These are phyloP conservation scores for Annulohypoxylon stygium DNA, from an alignment of 495 filamentous ascomycete genomes.

Conservation along the genomic window DNA sequence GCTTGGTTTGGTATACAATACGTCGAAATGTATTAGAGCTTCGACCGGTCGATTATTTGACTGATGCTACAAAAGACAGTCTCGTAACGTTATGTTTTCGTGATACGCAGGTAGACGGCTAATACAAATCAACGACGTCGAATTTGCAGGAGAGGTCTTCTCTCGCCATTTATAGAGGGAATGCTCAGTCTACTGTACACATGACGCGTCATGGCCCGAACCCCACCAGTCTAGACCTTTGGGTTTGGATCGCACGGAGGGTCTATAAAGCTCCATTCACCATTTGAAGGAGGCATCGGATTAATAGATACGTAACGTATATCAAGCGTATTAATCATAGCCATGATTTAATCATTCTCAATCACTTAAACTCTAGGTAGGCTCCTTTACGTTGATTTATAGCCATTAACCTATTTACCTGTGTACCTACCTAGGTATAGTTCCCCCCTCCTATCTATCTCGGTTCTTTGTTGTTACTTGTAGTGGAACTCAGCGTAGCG, in stretches of 20 bases:
- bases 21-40: conserved; percentile 10
- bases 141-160: neutral
- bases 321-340: neutral
- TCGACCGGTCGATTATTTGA: neutral
- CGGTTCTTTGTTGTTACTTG: no score
- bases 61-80: neutral
- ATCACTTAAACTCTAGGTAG: neutral
- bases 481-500: no score
- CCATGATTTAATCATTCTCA: neutral
- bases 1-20: conserved; percentile 29
- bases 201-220: neutral
- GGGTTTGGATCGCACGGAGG: no score
- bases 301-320: neutral
- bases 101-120: conserved; percentile 2
- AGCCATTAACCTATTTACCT: no score
- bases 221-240: neutral
- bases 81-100: neutral
- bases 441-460: no score
- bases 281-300: no score
- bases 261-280: no score
- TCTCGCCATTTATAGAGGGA: neutral
- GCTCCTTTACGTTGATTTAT: no score
- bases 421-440: no score
- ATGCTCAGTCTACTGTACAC: neutral
- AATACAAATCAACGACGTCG: neutral